Conservation (phyloP, 208 protist genomes). For the Acanthamoeba lenticulata region DNA sequence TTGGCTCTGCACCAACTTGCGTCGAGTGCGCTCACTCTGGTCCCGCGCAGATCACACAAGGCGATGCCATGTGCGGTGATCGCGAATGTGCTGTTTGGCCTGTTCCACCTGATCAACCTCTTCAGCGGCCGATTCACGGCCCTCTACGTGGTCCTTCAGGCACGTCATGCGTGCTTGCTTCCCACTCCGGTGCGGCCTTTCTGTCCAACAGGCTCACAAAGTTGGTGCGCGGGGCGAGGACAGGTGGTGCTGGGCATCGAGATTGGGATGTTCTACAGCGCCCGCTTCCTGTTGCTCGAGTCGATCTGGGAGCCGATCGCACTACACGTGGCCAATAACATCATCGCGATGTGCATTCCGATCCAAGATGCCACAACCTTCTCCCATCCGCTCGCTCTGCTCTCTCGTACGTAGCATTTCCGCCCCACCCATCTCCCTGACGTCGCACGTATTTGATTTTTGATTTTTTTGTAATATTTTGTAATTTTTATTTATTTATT, state of each 20-base stretch:
- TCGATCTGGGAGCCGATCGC: slow-evolving; percentile 55
- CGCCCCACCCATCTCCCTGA: neutral
- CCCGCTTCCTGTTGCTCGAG: neutral
- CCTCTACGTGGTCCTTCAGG: slow-evolving; percentile 58
- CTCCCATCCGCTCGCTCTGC: neutral
- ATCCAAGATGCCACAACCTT: slow-evolving; percentile 6
- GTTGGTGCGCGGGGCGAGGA: neutral
- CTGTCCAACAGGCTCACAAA: neutral
- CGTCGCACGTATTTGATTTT: no score
- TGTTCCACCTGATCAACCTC: slow-evolving; percentile 69
- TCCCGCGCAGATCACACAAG: neutral
- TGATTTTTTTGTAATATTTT: no score
- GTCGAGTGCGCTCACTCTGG: neutral
- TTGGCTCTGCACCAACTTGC: neutral
- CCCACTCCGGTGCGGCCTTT: neutral
- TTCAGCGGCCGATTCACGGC: slow-evolving; percentile 17
- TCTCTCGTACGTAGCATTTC: slow-evolving; percentile 27
- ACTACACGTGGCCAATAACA: slow-evolving; percentile 63
- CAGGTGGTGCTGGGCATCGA: slow-evolving; percentile 57
- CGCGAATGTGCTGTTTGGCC: slow-evolving; percentile 24
- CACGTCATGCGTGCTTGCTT: neutral
- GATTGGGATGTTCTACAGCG: slow-evolving; percentile 62
- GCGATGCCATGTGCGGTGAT: neutral
- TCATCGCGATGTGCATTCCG: slow-evolving; percentile 44
- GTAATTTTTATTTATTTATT: no score